A percentile compares a stretch with the other conserved stretches of the same genome.
phyloP scores from a whole-genome alignment of 202 grass and related monocot species.

The Saccharum hybrid region DNA sequence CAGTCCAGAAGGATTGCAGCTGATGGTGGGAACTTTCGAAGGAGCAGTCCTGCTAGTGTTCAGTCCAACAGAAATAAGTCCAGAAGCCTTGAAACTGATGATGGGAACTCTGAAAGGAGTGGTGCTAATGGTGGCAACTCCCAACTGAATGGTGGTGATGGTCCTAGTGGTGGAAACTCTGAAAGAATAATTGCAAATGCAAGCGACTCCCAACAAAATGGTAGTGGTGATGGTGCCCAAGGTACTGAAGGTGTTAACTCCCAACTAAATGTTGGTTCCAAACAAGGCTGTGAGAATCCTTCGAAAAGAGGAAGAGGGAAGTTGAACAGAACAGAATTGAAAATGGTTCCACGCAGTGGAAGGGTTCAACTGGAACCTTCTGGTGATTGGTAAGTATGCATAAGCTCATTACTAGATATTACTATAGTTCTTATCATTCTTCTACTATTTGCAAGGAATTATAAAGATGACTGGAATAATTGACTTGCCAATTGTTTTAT shows the following conservation, averaged over 20 bases:
- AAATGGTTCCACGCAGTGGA: neutral
- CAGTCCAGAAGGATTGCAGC: too few species aligned
- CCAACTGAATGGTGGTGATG: too few species aligned
- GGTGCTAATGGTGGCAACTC: too few species aligned
- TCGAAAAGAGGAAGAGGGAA: neutral
- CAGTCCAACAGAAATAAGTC: too few species aligned
- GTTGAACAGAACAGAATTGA: neutral
- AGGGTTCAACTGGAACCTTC: neutral
- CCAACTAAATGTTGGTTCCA: too few species aligned
- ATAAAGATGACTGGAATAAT: neutral
- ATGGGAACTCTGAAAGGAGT: too few species aligned
- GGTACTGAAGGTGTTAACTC: too few species aligned
- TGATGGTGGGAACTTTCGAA: too few species aligned
- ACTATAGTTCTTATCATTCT: neutral
- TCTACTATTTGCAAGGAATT: neutral
- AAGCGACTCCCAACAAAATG: too few species aligned
- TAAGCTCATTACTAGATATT: neutral
- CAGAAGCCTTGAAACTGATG: too few species aligned
- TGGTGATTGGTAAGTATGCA: neutral
- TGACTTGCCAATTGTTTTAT: neutral
- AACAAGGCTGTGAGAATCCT: neutral
- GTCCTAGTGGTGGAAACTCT: neutral
- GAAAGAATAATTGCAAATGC: neutral
- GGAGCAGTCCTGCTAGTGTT: neutral
- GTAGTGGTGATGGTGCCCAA: too few species aligned